Evolutionary conservation across 768 basidiomycete genomes (phyloP), one percentile per base, ranked within the genome.

Genomic region (Pleurotus cornucopiae): DNA sequence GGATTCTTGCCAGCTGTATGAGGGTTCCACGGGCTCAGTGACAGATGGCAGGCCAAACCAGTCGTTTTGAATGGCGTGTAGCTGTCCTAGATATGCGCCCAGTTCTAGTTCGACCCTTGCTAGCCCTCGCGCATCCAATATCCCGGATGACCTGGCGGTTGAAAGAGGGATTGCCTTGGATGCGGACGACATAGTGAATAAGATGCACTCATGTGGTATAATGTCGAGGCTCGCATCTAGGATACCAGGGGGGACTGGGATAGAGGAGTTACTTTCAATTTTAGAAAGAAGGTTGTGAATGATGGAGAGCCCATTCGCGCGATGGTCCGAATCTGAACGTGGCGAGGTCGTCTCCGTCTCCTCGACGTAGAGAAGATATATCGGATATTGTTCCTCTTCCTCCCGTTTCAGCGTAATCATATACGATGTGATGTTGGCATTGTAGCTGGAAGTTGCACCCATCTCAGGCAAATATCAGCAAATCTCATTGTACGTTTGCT

Each of bases 1-100:
- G 1, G 84, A 81, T 62, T 87, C 87, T 69, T 90, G 85, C 89
- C 89, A 91, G 67, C 79, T 85, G 64, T 85, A 88, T 1, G 75
- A 76, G 13, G 74, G 68, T 4, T 77, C 71, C 9, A 57, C 39
- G n/a, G 72, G 68, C 18, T 63, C 67, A 5, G 57, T 58, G 7
- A 49, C 51, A 6, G 57, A 43, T 47, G 37, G 61, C 3, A 74
- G 62, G 2, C 89, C 89, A 60, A 83, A 91, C 83, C 83, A 89
- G 63, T 90, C 86, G 70, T 88, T 89, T 63, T 86, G 84, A n/a
- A 88, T 76, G 20, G 71, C 70, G 62, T 91, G 89, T n/a, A 89
- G 71, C 56, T 82, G 76, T 5, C 79, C 80, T 38, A 90, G 76
- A 62, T 81, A 74, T 34, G 74, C 67, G 5, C 89, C 89, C 2